Evolutionary conservation across 2,329 filamentous ascomycete genomes (phyloP), one percentile per base, ranked within the genome.

Genomic region (Bisporella sp.): DNA sequence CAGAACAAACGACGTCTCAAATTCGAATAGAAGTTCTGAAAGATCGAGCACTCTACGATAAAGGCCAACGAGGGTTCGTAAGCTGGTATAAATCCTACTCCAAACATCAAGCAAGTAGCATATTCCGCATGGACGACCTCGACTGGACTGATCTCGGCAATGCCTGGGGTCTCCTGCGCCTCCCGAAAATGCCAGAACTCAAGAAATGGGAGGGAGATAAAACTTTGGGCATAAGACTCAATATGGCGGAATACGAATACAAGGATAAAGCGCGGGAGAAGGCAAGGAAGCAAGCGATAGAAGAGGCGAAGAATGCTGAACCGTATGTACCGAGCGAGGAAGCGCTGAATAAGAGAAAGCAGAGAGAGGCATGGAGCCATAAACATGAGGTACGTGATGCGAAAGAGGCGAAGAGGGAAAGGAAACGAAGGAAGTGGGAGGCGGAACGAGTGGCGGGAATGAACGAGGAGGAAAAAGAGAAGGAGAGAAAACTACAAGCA

Each of bases 141-240:
- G 85, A 96, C 66, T 99, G 93, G 93, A 71, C 77, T 5, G 85
- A 90, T 48, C 75, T 93, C 1, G 92, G 84, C 1, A 75, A 81
- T 48, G 87, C 85, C 1, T 99, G 92, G 89, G 93, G 89, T 1
- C 74, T 99, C 1, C 74, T 96, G 2, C 84, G 84, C 46, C 76
- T 97, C 56, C 93, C 93, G 4, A 89, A 87, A 64, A 99, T 99
- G 93, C 92, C 93, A 0, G 93, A 99, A 67, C 71, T 89, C 48
- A 85, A 84, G 61, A 78, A 74, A 1, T 92, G 87, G 73, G 77
- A 81, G 9, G 85, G 85, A 4, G 85, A 89, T 64, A 76, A 77
- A 55, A 77, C 71, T 28, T 70, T 87, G 1, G 81, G 81, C 2
- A 67, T 84, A 2, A 76, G 77, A 1, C 71, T 89, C 8, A 80